Base-by-base conservation (phyloP, 2,329 filamentous ascomycete genomes). In the Nemania sp. region DNA sequence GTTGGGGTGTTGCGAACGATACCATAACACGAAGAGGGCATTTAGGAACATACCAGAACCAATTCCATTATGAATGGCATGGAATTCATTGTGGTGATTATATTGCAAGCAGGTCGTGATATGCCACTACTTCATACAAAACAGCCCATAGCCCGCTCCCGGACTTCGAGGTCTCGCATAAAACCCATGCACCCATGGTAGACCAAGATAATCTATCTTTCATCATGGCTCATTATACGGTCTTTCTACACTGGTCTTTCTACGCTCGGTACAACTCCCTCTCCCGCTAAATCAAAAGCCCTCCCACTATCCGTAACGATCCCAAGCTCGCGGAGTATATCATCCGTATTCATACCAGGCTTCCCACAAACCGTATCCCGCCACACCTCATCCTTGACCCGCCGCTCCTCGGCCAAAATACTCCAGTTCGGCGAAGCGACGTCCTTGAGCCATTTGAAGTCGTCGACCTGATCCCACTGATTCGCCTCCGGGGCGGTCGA, bases 391-490 rank as follows among this genome's bases (percentile, higher is more conserved):
- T 86, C 82, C 0, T 73, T 62, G 11, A 93, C 73, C 20, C 80
- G 80, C 49, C 86, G 75, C 1, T 77, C 76, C 47, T 84, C 79
- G 1, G 82, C 76, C 19, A 97, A 64, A 2, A 90, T 72, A 28
- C 77, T 82, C 91, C 93, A 99, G 68, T 99, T 92, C 2, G 94
- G 94, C 67, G 90, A 97, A 24, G 84, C 83, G 53, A 89, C 90
- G 14, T 82, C 79, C 71, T 92, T 95, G 59, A 97, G 81, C 94
- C 94, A 97, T 73, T 96, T 96, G 78, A 99, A 99, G 70, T 99
- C 94, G 70, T 97, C 90, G 14, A 97, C 89, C 65, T 94, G 85
- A 63, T 92, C 82, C 90, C 91, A 99, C 64, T 88, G 82, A 68
- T 96, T 93, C 53, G 73, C 73, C 3, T 66, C 61, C 1, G 63